Percentiles rank a stretch among this genome's conserved stretches.
Conservation (phyloP, 73 alveolate genomes). For the Paramecium bursaria region DNA sequence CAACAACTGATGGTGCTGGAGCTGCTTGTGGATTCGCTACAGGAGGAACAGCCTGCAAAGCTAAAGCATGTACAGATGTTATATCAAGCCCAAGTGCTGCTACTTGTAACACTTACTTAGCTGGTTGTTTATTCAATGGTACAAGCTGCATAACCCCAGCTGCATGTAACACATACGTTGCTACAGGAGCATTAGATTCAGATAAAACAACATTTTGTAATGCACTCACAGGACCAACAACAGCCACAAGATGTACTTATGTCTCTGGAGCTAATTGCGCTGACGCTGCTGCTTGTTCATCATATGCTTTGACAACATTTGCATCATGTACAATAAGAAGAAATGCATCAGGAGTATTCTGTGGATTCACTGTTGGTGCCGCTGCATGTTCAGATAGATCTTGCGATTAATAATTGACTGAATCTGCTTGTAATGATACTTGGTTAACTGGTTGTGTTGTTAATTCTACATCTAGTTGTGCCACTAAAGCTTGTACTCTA, state of each 20-base stretch:
- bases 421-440: no score
- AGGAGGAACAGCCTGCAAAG: background rate
- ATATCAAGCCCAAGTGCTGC: background rate
- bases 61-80: background rate
- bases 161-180: background rate
- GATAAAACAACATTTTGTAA: background rate
- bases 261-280: background rate
- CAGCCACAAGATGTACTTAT: background rate
- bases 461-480: no score
- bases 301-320: background rate
- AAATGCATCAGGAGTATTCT: background rate
- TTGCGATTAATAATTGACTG: background rate
- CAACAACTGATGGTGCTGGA: background rate
- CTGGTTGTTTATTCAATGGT: background rate
- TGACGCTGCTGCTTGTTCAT: background rate
- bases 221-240: no score
- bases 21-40: background rate
- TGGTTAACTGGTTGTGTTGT: no score
- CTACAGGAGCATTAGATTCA: background rate
- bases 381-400: background rate
- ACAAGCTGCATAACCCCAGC: background rate
- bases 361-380: background rate
- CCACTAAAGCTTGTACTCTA: background rate
- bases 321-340: background rate
- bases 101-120: background rate